phyloP scores from a whole-genome alignment of 148 eudicot genomes.

The Amaranthus hypochondriacus region DNA sequence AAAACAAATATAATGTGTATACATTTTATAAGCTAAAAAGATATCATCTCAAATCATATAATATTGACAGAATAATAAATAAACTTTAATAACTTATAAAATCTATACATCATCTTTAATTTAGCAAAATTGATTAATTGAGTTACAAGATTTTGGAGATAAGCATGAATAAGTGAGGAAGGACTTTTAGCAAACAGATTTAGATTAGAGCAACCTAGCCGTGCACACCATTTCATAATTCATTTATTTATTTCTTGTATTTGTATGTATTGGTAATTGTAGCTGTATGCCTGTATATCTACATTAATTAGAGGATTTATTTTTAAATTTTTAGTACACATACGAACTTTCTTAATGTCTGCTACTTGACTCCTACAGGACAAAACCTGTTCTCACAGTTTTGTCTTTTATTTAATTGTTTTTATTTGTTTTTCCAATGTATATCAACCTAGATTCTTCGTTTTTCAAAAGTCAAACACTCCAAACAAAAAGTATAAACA shows the following conservation, averaged over 20 bases:
- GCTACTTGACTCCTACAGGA: neutral
- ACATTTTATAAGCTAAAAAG: too few relatives aligned
- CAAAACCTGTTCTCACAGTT: slow-evolving; percentile 13
- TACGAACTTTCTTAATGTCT: slow-evolving; percentile 17
- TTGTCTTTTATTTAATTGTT: slow-evolving; percentile 10
- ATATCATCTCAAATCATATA: too few relatives aligned
- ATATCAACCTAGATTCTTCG: slow-evolving; percentile 6
- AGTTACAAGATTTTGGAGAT: neutral
- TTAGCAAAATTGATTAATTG: too few relatives aligned
- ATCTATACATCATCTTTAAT: too few relatives aligned
- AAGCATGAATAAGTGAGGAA: neutral
- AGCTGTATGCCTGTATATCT: slow-evolving; percentile 15
- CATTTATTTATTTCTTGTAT: neutral
- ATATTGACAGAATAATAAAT: too few relatives aligned
- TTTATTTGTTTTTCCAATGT: neutral
- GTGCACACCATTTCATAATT: neutral
- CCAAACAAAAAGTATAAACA: neutral
- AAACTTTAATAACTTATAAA: too few relatives aligned
- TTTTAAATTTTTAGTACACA: neutral
- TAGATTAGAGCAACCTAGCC: slow-evolving; percentile 16
- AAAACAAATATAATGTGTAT: too few relatives aligned
- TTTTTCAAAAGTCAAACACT: slow-evolving; percentile 1
- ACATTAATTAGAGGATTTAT: slow-evolving; percentile 6
- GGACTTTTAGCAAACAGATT: slow-evolving; percentile 10
- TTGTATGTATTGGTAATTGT: slow-evolving; percentile 22